Conservation (phyloP, 169 alveolate species). For the Plasmodium fragile region DNA sequence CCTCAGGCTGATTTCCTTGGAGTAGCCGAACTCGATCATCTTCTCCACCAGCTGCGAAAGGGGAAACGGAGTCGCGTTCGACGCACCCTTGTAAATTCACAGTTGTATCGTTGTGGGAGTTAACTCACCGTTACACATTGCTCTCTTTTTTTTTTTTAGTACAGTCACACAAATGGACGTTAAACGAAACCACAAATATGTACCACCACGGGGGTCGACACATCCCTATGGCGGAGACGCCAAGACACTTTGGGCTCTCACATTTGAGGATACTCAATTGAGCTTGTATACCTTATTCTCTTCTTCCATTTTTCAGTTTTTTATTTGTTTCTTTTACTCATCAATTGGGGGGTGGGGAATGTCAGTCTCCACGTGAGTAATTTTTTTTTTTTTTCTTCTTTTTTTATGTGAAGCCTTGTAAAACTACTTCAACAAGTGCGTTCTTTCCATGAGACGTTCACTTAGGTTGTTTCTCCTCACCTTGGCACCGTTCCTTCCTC, state of each 20-base stretch:
- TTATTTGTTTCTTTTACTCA: background rate
- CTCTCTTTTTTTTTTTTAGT: background rate
- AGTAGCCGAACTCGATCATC: slow-evolving; percentile 53
- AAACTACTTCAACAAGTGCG: background rate
- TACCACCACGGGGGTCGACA: background rate
- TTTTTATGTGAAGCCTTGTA: background rate
- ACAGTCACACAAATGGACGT: background rate
- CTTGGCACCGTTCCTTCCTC: background rate
- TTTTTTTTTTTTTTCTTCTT: too few species aligned
- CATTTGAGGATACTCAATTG: background rate
- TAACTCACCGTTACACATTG: background rate
- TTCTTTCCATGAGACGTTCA: background rate
- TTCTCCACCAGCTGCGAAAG: slow-evolving; percentile 44
- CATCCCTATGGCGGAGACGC: background rate
- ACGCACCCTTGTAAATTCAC: background rate
- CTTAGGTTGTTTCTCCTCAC: background rate
- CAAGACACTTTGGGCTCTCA: background rate
- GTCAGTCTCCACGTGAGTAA: background rate
- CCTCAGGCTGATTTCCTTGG: slow-evolving; percentile 33
- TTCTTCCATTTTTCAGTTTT: background rate
- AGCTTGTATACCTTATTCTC: background rate
- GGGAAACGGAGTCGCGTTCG: background rate
- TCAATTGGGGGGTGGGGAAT: background rate
- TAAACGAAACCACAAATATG: background rate
- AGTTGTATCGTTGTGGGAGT: background rate